phyloP scores from a whole-genome alignment of 2,329 filamentous ascomycete genomes.

The Fusarium sp. region DNA sequence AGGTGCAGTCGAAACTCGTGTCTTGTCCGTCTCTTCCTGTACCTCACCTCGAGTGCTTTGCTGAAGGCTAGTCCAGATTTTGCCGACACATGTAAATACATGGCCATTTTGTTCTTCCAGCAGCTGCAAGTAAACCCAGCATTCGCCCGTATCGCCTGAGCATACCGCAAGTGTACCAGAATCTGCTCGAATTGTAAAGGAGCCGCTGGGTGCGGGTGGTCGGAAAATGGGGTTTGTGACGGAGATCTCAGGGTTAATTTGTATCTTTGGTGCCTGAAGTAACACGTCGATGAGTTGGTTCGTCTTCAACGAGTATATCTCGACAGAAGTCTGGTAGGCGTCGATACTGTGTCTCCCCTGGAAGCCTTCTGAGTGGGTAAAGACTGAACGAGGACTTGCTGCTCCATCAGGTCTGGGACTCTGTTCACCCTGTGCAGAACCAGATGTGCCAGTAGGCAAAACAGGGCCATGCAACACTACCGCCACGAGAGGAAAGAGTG shows the following conservation, averaged over 20 bases:
- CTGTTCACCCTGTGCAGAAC: slow-evolving; percentile 53
- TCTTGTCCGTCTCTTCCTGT: slow-evolving; percentile 59
- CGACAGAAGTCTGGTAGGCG: slow-evolving; percentile 86
- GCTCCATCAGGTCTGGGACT: slow-evolving; percentile 57
- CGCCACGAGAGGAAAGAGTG: slow-evolving; percentile 78
- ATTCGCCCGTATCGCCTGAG: slow-evolving; percentile 87
- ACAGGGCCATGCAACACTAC: slow-evolving; percentile 84
- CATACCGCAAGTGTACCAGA: slow-evolving; percentile 78
- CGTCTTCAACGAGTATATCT: slow-evolving; percentile 87
- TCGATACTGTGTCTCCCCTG: slow-evolving; percentile 59
- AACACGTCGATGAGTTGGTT: slow-evolving; percentile 78
- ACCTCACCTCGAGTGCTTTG: slow-evolving; percentile 63
- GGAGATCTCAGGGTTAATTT: slow-evolving; percentile 66
- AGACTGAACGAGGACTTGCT: slow-evolving; percentile 56
- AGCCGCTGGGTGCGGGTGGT: slow-evolving; percentile 76
- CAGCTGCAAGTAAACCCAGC: slow-evolving; percentile 77
- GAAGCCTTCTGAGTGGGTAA: slow-evolving; percentile 53
- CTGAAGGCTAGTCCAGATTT: slow-evolving; percentile 91
- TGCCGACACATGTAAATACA: slow-evolving; percentile 77
- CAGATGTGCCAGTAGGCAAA: slow-evolving; percentile 57
- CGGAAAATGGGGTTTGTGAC: slow-evolving; percentile 73
- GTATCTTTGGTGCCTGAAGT: slow-evolving; percentile 74
- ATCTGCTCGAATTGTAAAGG: slow-evolving; percentile 79
- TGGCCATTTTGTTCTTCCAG: slow-evolving; percentile 56
- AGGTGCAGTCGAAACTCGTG: slow-evolving; percentile 51